phyloP scores from a whole-genome alignment of 495 filamentous ascomycete genomes.

The Massariosphaeria phaeospora region DNA sequence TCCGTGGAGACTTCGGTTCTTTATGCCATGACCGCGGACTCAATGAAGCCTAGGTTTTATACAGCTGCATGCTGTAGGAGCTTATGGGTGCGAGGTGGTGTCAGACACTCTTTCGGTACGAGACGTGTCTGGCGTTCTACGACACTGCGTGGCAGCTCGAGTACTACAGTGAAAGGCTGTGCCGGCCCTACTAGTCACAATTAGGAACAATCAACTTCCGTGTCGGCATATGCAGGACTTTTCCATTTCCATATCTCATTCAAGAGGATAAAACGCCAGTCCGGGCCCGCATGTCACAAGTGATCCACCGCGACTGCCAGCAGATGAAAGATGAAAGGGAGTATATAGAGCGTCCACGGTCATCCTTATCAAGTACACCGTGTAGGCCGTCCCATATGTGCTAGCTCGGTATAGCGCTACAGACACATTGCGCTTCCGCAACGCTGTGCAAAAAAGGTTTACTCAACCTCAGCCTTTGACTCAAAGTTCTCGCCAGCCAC shows the following conservation, averaged over 20 bases:
- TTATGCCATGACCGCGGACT: too few species aligned
- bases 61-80: too few species aligned
- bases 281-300: conserved; percentile 20
- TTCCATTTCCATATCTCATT: conserved; percentile 27
- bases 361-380: conserved; percentile 8
- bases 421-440: not conserved
- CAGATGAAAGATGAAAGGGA: conserved; percentile 6
- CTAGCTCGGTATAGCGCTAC: conserved; percentile 3
- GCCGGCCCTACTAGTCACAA: too few species aligned
- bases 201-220: too few species aligned
- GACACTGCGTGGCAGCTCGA: too few species aligned
- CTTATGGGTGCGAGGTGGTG: too few species aligned
- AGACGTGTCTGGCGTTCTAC: too few species aligned
- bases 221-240: too few species aligned
- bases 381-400: not conserved
- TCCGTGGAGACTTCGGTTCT: too few species aligned
- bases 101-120: too few species aligned
- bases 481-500: conserved; percentile 97
- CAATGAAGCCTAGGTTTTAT: too few species aligned
- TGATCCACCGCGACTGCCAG: conserved; percentile 23
- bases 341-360: not conserved
- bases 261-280: conserved; percentile 28
- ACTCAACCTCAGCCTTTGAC: conserved; percentile 73
- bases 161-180: too few species aligned
- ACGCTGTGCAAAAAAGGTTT: conserved; percentile 34